A percentile compares a stretch with the other conserved stretches of the same genome.
These are phyloP conservation scores for Penicillium coprophilum DNA, from an alignment of 495 filamentous ascomycete genomes.

Conservation along the genomic window DNA sequence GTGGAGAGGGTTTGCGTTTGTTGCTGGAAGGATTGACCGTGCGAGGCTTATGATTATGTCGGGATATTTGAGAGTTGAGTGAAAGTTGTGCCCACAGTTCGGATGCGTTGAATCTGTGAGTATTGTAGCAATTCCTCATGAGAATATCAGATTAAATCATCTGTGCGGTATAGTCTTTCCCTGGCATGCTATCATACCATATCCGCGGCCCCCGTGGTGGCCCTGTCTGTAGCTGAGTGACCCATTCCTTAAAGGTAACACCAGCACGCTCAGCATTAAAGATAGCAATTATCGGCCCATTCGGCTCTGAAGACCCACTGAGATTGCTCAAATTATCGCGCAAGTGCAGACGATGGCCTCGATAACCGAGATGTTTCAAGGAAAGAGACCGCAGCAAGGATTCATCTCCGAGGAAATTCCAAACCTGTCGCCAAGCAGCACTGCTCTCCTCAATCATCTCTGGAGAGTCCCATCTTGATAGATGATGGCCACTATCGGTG, in stretches of 20 bases:
- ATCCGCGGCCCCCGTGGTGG: neutral
- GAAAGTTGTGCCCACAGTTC: slow-evolving; percentile 31
- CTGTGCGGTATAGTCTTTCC: neutral
- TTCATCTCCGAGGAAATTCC: no score
- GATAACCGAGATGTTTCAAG: no score
- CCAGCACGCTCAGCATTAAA: neutral
- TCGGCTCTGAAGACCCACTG: no score
- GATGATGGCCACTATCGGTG: no score
- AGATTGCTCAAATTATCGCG: no score
- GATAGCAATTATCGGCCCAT: no score
- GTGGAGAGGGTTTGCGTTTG: slow-evolving; percentile 26
- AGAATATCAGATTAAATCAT: neutral
- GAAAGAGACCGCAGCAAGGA: no score
- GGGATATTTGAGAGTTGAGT: slow-evolving; percentile 25
- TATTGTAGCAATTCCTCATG: neutral
- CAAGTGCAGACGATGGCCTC: no score
- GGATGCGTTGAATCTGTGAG: neutral
- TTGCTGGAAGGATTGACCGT: slow-evolving; percentile 24
- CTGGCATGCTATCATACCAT: neutral
- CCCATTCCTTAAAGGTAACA: neutral
- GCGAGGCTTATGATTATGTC: slow-evolving; percentile 37
- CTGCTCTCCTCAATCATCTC: no score
- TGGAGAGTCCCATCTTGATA: no score
- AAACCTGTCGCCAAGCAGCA: no score
- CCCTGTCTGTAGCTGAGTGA: neutral